Percentiles rank a stretch among this genome's conserved stretches.
phyloP scores from a whole-genome alignment of 352 stramenopile species.

The Phytophthora capsici region DNA sequence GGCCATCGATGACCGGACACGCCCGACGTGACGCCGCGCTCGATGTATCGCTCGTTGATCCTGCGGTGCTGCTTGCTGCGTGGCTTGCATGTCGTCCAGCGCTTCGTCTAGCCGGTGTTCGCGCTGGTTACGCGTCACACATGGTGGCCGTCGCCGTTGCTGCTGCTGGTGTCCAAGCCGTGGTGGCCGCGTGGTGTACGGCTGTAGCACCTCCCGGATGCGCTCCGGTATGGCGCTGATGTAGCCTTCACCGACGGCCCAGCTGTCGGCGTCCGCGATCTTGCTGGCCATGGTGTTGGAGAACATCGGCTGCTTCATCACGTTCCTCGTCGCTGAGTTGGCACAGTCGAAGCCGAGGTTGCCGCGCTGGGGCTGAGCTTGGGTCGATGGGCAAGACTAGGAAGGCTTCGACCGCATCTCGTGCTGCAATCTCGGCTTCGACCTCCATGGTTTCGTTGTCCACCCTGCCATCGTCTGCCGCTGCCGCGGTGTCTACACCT shows the following conservation, averaged over 20 bases:
- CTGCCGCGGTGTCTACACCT: too few species aligned
- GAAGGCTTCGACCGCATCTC: neutral
- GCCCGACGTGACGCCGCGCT: neutral
- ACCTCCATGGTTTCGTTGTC: too few species aligned
- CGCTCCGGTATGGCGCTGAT: constrained; percentile 10
- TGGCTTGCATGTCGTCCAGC: constrained; percentile 3
- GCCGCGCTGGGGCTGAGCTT: neutral
- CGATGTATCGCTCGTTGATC: neutral
- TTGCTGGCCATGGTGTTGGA: neutral
- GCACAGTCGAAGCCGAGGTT: constrained; percentile 1
- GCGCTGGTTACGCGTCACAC: constrained; percentile 6
- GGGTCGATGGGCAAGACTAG: neutral
- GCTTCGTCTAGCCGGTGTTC: constrained; percentile 15
- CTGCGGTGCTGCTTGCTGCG: neutral
- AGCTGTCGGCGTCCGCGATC: constrained; percentile 24
- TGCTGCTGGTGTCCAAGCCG: neutral
- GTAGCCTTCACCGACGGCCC: constrained; percentile 18
- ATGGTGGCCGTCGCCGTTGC: constrained; percentile 1
- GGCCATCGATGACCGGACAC: neutral
- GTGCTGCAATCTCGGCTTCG: too few species aligned
- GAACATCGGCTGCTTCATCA: neutral
- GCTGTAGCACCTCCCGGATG: constrained; percentile 4
- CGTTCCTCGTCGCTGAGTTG: neutral
- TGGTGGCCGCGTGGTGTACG: neutral
- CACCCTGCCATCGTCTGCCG: too few species aligned